Evolutionary conservation across 495 filamentous ascomycete genomes (phyloP), one percentile per base, ranked within the genome.

Genomic region (Podospora conica): DNA sequence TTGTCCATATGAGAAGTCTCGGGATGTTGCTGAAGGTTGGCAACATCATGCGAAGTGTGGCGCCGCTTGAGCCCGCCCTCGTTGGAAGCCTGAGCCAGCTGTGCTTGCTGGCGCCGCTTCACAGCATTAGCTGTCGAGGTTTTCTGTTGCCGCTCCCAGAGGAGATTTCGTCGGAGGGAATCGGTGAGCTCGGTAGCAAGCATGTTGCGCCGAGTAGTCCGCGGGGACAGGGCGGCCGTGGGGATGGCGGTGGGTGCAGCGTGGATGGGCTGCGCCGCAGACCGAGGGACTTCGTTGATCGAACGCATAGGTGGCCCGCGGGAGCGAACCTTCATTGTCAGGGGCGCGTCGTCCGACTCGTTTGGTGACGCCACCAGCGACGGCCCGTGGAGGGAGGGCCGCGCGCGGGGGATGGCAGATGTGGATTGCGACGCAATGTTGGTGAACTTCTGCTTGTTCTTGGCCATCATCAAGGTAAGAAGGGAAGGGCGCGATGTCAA

Each of bases 171-270:
- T 57, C 80, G 64, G 18, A 79, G 70, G 64, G 79, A 80, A 73
- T 83, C 71, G 70, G 75, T 81, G 68, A 99, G 81, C 78, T 99
- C 95, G 24, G 92, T 93, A 33, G 92, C 88, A 63, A 99, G 85
- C 95, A 99, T 99, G 77, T 99, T 96, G 55, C 94, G 86, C 56
- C 96, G 87, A 0, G 96, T 99, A 0, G 96, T 97, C 65, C 92
- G 86, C 0, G 95, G 95, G 8, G 95, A 97, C 48, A 92, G 78
- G 5, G 88, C 86, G 22, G 83, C 83, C 64, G 86, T 86, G 65
- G 89, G 87, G 21, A 84, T 83, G 66, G 73, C 79, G 62, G 86
- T 89, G 53, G 90, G 88, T 15, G 86, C 89, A 31, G 88, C 89
- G 73, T 90, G 87, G 72, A 98, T 97, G 21, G 94, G 93, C 76